These are phyloP conservation scores for Fusarium sp. DNA, from an alignment of 2,329 filamentous ascomycete genomes.

Conservation along the genomic window DNA sequence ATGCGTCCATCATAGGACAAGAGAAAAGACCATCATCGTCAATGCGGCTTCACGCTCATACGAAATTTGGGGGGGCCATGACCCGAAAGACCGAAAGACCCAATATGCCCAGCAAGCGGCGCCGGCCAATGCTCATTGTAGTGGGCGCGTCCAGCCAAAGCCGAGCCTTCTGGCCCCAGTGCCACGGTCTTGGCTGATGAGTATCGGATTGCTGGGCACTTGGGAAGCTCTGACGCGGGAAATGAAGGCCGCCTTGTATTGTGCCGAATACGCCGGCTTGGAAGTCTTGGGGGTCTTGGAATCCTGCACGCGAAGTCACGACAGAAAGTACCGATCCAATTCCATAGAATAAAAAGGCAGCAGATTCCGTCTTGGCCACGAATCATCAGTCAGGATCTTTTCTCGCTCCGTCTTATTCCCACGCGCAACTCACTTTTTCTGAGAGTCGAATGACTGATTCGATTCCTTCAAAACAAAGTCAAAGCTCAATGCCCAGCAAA, in stretches of 20 bases:
- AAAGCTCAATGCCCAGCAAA: constrained; percentile 28
- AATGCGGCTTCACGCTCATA: constrained; percentile 7
- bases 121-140: constrained; percentile 35
- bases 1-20: constrained; percentile 15
- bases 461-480: constrained; percentile 7
- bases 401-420: constrained; percentile 3
- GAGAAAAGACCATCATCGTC: constrained; percentile 19
- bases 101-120: constrained; percentile 28
- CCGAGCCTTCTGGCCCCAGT: constrained; percentile 39
- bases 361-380: constrained; percentile 19
- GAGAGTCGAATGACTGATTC: neutral
- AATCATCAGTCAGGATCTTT: constrained; percentile 13
- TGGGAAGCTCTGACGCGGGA: constrained; percentile 34
- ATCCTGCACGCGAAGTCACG: constrained; percentile 28
- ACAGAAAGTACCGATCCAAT: constrained; percentile 3
- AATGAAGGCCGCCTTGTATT: constrained; percentile 43
- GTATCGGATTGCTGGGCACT: constrained; percentile 38
- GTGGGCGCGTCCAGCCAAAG: constrained; percentile 24
- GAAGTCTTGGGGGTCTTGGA: constrained; percentile 43
- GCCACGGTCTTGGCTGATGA: constrained; percentile 45
- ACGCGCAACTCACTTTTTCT: constrained; percentile 1
- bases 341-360: constrained; percentile 19
- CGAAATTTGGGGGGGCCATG: constrained; percentile 16
- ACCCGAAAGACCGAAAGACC: constrained; percentile 15
- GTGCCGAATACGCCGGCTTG: constrained; percentile 45